These are phyloP conservation scores for Mollisiaceae sp. DNA, from an alignment of 2,329 filamentous ascomycete species.

Conservation along the genomic window DNA sequence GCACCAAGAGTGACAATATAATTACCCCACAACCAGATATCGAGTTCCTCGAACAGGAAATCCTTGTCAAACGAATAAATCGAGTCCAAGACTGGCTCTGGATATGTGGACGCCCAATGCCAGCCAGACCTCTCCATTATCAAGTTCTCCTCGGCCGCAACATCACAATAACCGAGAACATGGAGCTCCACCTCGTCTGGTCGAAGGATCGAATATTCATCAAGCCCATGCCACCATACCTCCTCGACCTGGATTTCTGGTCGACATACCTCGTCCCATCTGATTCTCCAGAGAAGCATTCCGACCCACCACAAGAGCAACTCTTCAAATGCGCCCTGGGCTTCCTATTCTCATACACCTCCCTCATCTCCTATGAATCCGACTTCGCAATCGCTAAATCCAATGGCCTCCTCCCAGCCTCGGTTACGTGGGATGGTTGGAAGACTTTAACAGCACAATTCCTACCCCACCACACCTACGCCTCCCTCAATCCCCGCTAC, in stretches of 20 bases:
- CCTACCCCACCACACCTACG: conserved; percentile 23
- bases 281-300: neutral
- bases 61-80: conserved; percentile 3
- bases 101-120: conserved; percentile 3
- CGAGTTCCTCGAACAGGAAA: neutral
- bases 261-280: conserved; percentile 7
- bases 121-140: conserved; percentile 8
- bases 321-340: conserved; percentile 36
- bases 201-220: conserved; percentile 39
- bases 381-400: conserved; percentile 46
- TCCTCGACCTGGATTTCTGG: conserved; percentile 41
- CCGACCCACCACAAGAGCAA: neutral
- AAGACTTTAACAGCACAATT: conserved; percentile 28
- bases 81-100: neutral
- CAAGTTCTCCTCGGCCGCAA: conserved; percentile 26
- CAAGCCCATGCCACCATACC: conserved; percentile 43
- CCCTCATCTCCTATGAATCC: conserved; percentile 43
- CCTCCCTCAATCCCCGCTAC: conserved; percentile 40
- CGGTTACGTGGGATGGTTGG: conserved; percentile 36
- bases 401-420: conserved; percentile 37
- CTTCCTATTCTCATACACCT: conserved; percentile 43
- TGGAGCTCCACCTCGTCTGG: conserved; percentile 46
- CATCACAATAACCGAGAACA: conserved; percentile 44
- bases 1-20: neutral
- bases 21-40: neutral